A percentile compares a stretch with the other conserved stretches of the same genome.
Conservation (phyloP, 441 rosid species). For the Hura crepitans region DNA sequence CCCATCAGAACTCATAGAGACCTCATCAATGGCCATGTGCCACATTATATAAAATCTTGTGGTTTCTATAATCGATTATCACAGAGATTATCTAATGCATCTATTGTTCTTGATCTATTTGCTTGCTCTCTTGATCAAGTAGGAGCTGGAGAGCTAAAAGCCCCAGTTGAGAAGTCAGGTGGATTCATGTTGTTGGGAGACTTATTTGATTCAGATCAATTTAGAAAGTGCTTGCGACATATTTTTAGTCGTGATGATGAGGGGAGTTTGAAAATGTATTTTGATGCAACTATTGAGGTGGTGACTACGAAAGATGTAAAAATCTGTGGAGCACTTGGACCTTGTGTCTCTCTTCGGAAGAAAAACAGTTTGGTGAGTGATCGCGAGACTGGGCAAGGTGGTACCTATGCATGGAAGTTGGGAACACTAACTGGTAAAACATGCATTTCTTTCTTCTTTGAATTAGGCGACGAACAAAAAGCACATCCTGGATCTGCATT, state of each 20-base stretch:
- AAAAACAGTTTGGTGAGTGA: conserved; percentile 66
- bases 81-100: conserved; percentile 55
- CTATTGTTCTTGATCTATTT: conserved; percentile 71
- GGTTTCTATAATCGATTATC: conserved; percentile 58
- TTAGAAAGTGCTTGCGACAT: conserved; percentile 68
- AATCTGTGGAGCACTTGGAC: conserved; percentile 87
- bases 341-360: conserved; percentile 62
- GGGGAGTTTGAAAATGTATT: conserved; percentile 69
- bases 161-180: conserved; percentile 71
- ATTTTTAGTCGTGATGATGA: conserved; percentile 60
- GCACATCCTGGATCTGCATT: conserved; percentile 81
- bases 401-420: conserved; percentile 77
- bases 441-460: conserved; percentile 81
- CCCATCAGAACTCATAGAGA: conserved; percentile 81
- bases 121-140: conserved; percentile 95
- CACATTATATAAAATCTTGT: conserved; percentile 47
- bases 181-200: conserved; percentile 92
- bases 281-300: conserved; percentile 79
- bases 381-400: conserved; percentile 66
- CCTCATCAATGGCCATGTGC: conserved; percentile 57
- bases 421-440: conserved; percentile 65
- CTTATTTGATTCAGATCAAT: conserved; percentile 67
- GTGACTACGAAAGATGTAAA: conserved; percentile 73
- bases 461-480: conserved; percentile 53
- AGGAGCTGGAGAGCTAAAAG: conserved; percentile 73